These are phyloP conservation scores for Pseudonitzschia multistriata DNA, from an alignment of 108 stramenopile species.

Conservation along the genomic window DNA sequence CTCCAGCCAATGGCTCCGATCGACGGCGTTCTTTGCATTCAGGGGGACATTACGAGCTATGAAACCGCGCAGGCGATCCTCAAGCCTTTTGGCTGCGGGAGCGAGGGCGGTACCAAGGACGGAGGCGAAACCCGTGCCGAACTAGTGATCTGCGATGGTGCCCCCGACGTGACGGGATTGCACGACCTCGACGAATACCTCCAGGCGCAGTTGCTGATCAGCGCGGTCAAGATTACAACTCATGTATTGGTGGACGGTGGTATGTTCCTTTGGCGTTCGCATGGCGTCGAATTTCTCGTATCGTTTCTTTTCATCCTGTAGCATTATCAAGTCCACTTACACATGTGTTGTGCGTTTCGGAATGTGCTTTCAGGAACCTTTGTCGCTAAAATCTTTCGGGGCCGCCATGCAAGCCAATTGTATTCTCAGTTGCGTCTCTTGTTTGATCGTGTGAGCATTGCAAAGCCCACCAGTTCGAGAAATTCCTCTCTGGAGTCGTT, in stretches of 20 bases:
- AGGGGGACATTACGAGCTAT: conserved; percentile 93
- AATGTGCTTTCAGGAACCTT: conserved; percentile 66
- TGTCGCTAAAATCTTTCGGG: conserved; percentile 98
- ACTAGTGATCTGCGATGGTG: conserved; percentile 98
- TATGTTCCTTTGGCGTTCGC: background rate
- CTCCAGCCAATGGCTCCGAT: conserved; percentile 98
- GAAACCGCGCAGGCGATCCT: conserved; percentile 84
- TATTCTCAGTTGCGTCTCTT: conserved; percentile 88
- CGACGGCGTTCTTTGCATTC: conserved; percentile 84
- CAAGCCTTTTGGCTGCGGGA: conserved; percentile 70
- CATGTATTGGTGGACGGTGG: conserved; percentile 85
- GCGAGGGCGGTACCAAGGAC: conserved; percentile 4
- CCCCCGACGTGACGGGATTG: conserved; percentile 97
- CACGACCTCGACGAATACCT: conserved; percentile 89
- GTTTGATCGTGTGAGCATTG: conserved; percentile 80
- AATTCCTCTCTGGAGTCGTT: conserved; percentile 90
- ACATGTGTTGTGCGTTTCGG: background rate
- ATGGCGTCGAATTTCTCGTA: too few relatives aligned
- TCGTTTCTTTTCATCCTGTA: background rate
- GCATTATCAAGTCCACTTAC: background rate
- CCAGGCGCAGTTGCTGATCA: conserved; percentile 92
- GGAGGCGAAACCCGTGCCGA: conserved; percentile 63
- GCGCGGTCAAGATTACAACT: conserved; percentile 91
- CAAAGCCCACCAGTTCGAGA: conserved; percentile 87
- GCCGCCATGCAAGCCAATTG: conserved; percentile 86